These are phyloP conservation scores for Didymella pomorum DNA, from an alignment of 2,329 filamentous ascomycete species.

Conservation along the genomic window DNA sequence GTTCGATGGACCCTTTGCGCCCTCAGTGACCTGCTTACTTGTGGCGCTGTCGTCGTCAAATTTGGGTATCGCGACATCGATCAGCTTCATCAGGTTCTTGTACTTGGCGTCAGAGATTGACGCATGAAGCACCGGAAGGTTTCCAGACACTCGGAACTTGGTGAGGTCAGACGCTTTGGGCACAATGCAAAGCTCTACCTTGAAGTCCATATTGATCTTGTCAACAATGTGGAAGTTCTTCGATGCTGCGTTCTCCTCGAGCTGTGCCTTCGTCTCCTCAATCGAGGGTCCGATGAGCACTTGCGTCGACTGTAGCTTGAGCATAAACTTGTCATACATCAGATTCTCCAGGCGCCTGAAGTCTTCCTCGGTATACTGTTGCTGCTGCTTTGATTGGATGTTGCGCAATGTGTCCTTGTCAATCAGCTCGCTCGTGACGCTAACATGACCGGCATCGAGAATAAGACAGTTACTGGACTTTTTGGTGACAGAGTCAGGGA, in stretches of 20 bases:
- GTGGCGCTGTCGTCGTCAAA: slow-evolving; percentile 64
- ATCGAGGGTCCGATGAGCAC: slow-evolving; percentile 94
- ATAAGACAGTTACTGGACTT: slow-evolving; percentile 87
- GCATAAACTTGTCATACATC: slow-evolving; percentile 97
- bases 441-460: slow-evolving; percentile 93
- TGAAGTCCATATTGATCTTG: slow-evolving; percentile 95
- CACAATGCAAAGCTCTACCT: slow-evolving; percentile 95
- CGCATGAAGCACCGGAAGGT: slow-evolving; percentile 89
- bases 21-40: slow-evolving; percentile 48
- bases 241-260: slow-evolving; percentile 71
- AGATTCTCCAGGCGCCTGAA: slow-evolving; percentile 85
- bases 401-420: slow-evolving; percentile 90
- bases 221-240: slow-evolving; percentile 90
- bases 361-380: slow-evolving; percentile 87
- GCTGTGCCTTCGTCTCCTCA: slow-evolving; percentile 83
- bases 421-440: slow-evolving; percentile 91
- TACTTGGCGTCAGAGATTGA: slow-evolving; percentile 95
- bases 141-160: slow-evolving; percentile 88
- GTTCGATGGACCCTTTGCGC: slow-evolving; percentile 47
- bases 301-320: slow-evolving; percentile 94
- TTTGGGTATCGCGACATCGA: slow-evolving; percentile 92
- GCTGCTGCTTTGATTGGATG: slow-evolving; percentile 88
- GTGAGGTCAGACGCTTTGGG: slow-evolving; percentile 93
- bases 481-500: slow-evolving; percentile 89
- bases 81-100: slow-evolving; percentile 94